Percentiles rank a stretch among this genome's conserved stretches.
Evolutionary conservation across 1,284 basidiomycete genomes (phyloP).

Genomic region (Cryptococcus sp.): DNA sequence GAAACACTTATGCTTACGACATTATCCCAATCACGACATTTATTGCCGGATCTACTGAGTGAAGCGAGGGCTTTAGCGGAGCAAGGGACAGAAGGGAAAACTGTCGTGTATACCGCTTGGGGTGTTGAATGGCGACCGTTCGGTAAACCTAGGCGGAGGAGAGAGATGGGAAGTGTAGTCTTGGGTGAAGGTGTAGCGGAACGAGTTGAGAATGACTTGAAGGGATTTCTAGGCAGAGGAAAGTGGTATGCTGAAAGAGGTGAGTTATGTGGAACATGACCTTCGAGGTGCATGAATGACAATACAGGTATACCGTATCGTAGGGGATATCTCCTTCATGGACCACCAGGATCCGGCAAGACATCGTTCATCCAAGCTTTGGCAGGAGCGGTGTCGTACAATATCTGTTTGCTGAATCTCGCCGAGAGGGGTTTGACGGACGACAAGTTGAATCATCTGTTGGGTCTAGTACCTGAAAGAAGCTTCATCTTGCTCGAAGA

Average conservation of each 20-base stretch:
- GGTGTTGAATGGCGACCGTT: slow-evolving; percentile 95
- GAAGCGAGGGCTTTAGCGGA: slow-evolving; percentile 88
- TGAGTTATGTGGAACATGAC: slow-evolving; percentile 41
- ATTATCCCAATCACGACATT: slow-evolving; percentile 71
- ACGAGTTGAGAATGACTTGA: slow-evolving; percentile 72
- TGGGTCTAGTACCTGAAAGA: slow-evolving; percentile 88
- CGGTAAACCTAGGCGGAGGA: slow-evolving; percentile 81
- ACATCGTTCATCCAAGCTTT: slow-evolving; percentile 98
- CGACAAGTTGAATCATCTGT: slow-evolving; percentile 90
- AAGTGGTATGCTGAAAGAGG: slow-evolving; percentile 97
- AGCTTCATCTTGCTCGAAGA: slow-evolving; percentile 94
- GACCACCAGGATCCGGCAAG: slow-evolving; percentile 96
- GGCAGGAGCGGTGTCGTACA: slow-evolving; percentile 85
- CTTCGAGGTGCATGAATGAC: background rate
- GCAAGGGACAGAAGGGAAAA: slow-evolving; percentile 82
- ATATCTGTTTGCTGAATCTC: slow-evolving; percentile 93
- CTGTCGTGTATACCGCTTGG: slow-evolving; percentile 95
- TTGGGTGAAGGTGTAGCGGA: slow-evolving; percentile 74
- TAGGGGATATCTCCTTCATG: slow-evolving; percentile 89
- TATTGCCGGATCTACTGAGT: slow-evolving; percentile 75
- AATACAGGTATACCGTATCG: slow-evolving; percentile 90
- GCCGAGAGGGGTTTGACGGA: slow-evolving; percentile 95
- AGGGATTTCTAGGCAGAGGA: slow-evolving; percentile 73
- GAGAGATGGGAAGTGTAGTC: slow-evolving; percentile 88
- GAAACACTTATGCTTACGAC: slow-evolving; percentile 95